These are phyloP conservation scores for Baeospora myosura DNA, from an alignment of 1,284 basidiomycete species.

Conservation along the genomic window DNA sequence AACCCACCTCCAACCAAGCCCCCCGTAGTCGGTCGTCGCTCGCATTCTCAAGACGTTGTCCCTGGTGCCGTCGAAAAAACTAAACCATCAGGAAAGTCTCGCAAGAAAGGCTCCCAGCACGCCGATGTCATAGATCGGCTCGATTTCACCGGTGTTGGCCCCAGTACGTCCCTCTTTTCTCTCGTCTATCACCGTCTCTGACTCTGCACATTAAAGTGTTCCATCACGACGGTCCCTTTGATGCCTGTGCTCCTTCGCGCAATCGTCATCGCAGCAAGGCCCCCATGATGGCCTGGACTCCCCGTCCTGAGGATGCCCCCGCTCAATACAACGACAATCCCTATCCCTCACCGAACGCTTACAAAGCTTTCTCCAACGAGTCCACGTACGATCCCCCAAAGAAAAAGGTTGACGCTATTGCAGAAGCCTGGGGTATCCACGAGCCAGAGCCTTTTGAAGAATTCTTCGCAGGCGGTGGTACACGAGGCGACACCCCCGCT, in stretches of 20 bases:
- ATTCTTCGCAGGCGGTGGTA: slow-evolving; percentile 70
- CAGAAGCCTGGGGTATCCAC: slow-evolving; percentile 83
- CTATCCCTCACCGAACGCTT: slow-evolving; percentile 46
- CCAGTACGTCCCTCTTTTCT: slow-evolving; percentile 45
- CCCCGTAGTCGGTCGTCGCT: slow-evolving; percentile 44
- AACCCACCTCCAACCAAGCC: slow-evolving; percentile 19
- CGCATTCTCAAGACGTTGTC: slow-evolving; percentile 64
- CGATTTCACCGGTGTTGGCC: slow-evolving; percentile 62
- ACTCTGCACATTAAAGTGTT: slow-evolving; percentile 48
- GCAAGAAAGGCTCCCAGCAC: slow-evolving; percentile 63
- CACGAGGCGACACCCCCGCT: slow-evolving; percentile 50
- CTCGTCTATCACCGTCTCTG: slow-evolving; percentile 3
- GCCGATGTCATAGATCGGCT: slow-evolving; percentile 62
- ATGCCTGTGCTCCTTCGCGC: slow-evolving; percentile 80
- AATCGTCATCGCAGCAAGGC: slow-evolving; percentile 73
- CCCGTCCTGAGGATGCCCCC: slow-evolving; percentile 34
- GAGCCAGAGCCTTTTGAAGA: slow-evolving; percentile 84
- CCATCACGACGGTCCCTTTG: slow-evolving; percentile 84
- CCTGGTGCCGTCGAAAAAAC: slow-evolving; percentile 43
- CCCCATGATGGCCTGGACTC: slow-evolving; percentile 73
- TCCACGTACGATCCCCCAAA: slow-evolving; percentile 57
- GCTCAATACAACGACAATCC: slow-evolving; percentile 33
- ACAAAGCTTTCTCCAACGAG: slow-evolving; percentile 37
- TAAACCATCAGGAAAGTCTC: slow-evolving; percentile 38
- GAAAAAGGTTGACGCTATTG: slow-evolving; percentile 73